Evolutionary conservation across 2,329 filamentous ascomycete species (phyloP), one percentile per base, ranked within the genome.

Genomic region (Chrysoporthe cubensis): DNA sequence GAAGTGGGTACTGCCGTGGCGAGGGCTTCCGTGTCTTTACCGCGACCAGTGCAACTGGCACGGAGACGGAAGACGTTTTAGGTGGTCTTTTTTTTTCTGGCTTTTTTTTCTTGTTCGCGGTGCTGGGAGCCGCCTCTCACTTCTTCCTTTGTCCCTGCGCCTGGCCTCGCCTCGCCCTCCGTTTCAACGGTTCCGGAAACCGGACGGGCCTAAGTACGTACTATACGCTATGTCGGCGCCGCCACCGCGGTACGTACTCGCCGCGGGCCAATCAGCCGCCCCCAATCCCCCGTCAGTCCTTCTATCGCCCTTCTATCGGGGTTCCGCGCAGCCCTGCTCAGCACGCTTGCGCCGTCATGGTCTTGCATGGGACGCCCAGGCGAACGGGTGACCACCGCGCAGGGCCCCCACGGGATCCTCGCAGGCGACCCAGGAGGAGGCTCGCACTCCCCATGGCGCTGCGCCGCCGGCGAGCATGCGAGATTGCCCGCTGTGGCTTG

Each of bases 251-350:
- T 26, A 26, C 26, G 26, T 26, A 26, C 26, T 26, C 26, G 26
- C 26, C 26, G 26, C 26, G 26, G 26, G 26, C 26, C 26, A 26
- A 26, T 26, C 26, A 26, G 26, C 26, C 26, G 26, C 26, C 26
- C 56, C 43, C 48, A 61, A 59, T 48, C 62, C 60, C 37, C 14
- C 18, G 18, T 44, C 13, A 26, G 48, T 56, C 68, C 62, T 65
- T 65, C 58, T 44, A 68, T 62, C n/a, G 16, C 7, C 59, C 66
- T 70, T 70, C 68, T 58, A 60, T 68, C 46, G n/a, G 52, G 16
- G 42, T 60, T 68, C 66, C 66, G 60, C n/a, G 37, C 48, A 54
- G 43, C 48, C 44, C 26, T 59, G 21, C 21, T 43, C 37, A 43
- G 50, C n/a, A 63, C 46, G 52, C 57, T 64, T 46, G 60, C 65